Percentiles rank a stretch among this genome's conserved stretches.
Evolutionary conservation across 441 rosid genomes (phyloP).

Genomic region (California macrophylla): DNA sequence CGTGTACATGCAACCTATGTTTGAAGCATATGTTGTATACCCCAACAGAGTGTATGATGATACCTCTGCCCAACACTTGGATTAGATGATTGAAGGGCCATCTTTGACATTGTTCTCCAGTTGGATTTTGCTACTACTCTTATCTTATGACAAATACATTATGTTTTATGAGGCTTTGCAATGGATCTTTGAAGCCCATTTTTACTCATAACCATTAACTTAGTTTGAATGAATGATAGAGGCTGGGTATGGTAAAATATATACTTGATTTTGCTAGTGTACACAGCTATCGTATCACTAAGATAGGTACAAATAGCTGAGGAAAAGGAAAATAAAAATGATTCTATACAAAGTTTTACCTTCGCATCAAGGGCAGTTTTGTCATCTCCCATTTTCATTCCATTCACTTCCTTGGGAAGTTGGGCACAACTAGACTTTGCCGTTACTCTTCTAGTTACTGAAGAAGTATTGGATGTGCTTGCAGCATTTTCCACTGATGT

Average conservation of each 20-base stretch:
- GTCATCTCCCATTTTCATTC: conserved; percentile 83
- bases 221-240: neutral
- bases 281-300: neutral
- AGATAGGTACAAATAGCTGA: neutral
- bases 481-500: conserved; percentile 43
- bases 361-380: conserved; percentile 32
- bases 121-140: neutral
- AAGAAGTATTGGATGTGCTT: conserved; percentile 36
- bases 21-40: neutral
- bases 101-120: neutral
- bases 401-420: conserved; percentile 82
- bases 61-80: neutral
- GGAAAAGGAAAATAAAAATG: neutral
- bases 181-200: neutral
- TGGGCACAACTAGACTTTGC: neutral
- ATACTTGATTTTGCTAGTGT: neutral
- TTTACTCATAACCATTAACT: neutral
- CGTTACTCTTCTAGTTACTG: conserved; percentile 18
- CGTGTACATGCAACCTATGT: neutral
- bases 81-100: neutral
- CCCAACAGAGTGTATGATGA: neutral
- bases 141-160: neutral
- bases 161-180: neutral
- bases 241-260: neutral
- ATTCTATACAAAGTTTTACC: neutral